These are phyloP conservation scores for Vitis riparia DNA, from an alignment of 164 flowering plant species.

Conservation along the genomic window DNA sequence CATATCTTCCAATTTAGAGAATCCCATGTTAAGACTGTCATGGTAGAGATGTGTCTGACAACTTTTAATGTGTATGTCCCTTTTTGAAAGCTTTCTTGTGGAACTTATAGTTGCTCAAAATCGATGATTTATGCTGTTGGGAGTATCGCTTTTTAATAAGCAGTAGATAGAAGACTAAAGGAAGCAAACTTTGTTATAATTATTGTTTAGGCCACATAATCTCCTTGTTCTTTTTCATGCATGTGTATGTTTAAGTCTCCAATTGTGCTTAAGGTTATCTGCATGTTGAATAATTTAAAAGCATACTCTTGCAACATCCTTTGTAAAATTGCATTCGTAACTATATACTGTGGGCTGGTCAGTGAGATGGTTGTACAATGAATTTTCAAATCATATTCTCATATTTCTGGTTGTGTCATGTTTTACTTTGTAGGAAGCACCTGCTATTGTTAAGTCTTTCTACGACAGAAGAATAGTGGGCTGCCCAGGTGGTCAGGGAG, in stretches of 20 bases:
- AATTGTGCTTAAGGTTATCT: not conserved
- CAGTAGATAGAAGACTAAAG: not conserved
- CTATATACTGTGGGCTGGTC: not conserved
- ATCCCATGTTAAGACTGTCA: no score
- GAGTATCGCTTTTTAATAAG: no score
- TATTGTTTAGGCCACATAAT: not conserved
- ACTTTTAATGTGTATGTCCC: no score
- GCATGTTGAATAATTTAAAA: not conserved
- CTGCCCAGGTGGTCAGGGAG: constrained; percentile 47
- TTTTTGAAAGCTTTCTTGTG: no score
- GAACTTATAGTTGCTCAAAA: no score
- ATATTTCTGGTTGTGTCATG: not conserved
- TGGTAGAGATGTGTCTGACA: no score
- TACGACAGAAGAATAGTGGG: constrained; percentile 43
- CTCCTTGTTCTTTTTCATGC: not conserved
- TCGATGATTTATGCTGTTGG: no score
- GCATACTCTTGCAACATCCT: not conserved
- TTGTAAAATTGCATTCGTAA: not conserved
- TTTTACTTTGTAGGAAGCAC: constrained; percentile 26
- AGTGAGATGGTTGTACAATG: not conserved
- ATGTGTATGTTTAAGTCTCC: not conserved
- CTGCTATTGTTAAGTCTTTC: constrained; percentile 40
- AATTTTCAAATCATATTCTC: not conserved
- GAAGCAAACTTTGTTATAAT: not conserved
- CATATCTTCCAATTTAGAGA: no score